Percentiles rank a stretch among this genome's conserved stretches.
Evolutionary conservation across 2,329 filamentous ascomycete species (phyloP).

Genomic region (Simplicillium aogashimaense): DNA sequence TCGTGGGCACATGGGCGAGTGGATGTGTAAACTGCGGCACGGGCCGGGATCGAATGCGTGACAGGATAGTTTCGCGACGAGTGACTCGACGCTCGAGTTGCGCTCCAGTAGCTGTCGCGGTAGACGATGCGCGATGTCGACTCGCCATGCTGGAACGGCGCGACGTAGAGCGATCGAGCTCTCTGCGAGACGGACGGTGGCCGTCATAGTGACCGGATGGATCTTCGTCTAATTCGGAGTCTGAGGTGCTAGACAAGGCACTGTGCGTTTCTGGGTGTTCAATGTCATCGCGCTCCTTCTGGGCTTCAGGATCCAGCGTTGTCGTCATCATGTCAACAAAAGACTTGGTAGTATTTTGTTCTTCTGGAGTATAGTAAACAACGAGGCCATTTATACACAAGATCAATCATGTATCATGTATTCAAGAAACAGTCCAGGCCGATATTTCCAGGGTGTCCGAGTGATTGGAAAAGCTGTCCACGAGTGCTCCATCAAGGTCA

Average conservation of each 20-base stretch:
- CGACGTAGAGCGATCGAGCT: constrained; percentile 10
- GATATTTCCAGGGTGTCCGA: too few relatives aligned
- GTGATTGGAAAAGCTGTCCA: too few relatives aligned
- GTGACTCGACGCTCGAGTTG: constrained; percentile 15
- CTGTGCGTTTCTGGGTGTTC: too few relatives aligned
- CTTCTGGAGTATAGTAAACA: neutral
- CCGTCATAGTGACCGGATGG: constrained; percentile 9
- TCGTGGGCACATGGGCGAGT: constrained; percentile 30
- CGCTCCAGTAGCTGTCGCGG: constrained; percentile 8
- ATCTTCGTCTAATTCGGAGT: too few relatives aligned
- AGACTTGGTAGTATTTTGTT: constrained; percentile 2
- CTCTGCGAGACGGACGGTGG: constrained; percentile 15
- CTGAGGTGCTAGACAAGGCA: too few relatives aligned
- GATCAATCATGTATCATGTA: too few relatives aligned
- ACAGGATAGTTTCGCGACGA: constrained; percentile 28
- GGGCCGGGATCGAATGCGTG: constrained; percentile 31
- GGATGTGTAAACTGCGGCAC: constrained; percentile 32
- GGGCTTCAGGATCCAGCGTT: too few relatives aligned
- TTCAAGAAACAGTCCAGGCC: too few relatives aligned
- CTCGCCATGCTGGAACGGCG: constrained; percentile 7
- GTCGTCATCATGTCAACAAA: too few relatives aligned
- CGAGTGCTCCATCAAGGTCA: too few relatives aligned
- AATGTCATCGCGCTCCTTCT: too few relatives aligned
- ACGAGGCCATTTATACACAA: too few relatives aligned
- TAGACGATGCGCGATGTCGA: neutral